phyloP scores from a whole-genome alignment of 371 early-diverging fungal species.

The Conidiobolus incongruus region DNA sequence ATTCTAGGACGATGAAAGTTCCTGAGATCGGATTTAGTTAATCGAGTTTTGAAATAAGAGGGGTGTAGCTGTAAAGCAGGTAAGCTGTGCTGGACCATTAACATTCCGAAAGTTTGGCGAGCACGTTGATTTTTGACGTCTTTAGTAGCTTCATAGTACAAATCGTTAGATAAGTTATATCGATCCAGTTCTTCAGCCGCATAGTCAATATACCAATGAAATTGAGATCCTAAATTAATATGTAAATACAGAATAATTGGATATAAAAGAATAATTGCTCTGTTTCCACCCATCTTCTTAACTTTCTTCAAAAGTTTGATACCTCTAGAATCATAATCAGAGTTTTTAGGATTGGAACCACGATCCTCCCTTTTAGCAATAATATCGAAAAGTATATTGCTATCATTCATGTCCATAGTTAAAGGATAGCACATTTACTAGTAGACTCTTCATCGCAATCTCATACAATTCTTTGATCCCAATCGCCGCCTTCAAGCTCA shows the following conservation, averaged over 20 bases:
- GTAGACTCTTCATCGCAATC: conserved; percentile 57
- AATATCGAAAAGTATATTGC: conserved; percentile 45
- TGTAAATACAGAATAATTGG: conserved; percentile 10
- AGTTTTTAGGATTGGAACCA: neutral
- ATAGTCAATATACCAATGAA: conserved; percentile 16
- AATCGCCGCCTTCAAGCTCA: conserved; percentile 31
- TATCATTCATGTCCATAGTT: conserved; percentile 45
- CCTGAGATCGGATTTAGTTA: conserved; percentile 72
- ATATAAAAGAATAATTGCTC: conserved; percentile 7
- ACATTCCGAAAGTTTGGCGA: conserved; percentile 74
- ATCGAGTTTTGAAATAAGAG: conserved; percentile 69
- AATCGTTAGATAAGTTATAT: conserved; percentile 93
- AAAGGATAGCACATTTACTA: conserved; percentile 27
- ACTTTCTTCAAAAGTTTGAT: neutral
- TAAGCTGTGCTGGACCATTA: conserved; percentile 78
- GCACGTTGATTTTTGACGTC: conserved; percentile 51
- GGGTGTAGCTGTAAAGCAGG: conserved; percentile 82
- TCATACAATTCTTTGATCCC: conserved; percentile 54
- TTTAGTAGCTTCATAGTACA: conserved; percentile 61
- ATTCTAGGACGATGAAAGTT: conserved; percentile 86
- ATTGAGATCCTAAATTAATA: conserved; percentile 13
- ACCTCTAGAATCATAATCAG: neutral
- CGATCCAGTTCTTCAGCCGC: conserved; percentile 32
- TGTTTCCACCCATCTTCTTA: conserved; percentile 8
- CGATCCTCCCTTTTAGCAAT: conserved; percentile 16